Evolutionary conservation across 2,329 filamentous ascomycete genomes (phyloP), one percentile per base, ranked within the genome.

Genomic region (Fusarium sp.): DNA sequence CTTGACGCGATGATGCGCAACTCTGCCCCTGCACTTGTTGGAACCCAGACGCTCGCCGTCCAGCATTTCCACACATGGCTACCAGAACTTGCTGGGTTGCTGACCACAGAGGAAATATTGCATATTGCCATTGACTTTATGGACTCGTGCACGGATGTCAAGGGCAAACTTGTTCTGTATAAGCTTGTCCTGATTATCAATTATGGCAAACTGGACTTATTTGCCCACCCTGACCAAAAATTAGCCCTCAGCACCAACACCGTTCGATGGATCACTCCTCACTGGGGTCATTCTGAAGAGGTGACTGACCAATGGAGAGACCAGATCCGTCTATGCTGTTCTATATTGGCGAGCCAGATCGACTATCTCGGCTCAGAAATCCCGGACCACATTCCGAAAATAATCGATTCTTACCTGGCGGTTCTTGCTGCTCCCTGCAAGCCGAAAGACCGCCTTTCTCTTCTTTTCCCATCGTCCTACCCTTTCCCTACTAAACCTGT

Each of bases 61-160:
- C 96, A 99, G 82, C 94, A 98, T 81, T 97, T 98, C 81, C 96
- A 98, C 80, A 93, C 94, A 1, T 99, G 96, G 96, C 86, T 99
- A n/a, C 96, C 96, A 0, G 96, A 98, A 80, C 89, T 99, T 15
- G 87, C 90, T 1, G 90, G 92, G 4, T 87, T 96, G 42, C 87
- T 98, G 79, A 90, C 89, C 8, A 91, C 92, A 0, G 92, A 95
- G 77, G 96, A 98, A 80, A 96, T 98, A 51, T 85, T 98, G 59
- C 93, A 97, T 78, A 93, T 98, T 72, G 94, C 95, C 45, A 94
- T 97, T 70, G 94, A 96, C 82, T 97, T 98, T 79, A 92, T 98
- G 85, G 95, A 98, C 79, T 94, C 96, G 3, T 98, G 95, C 83
- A 90, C 91, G 6, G 86, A 91, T 35, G 95, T 97, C 54, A 96